Conservation (phyloP, 371 early-diverging fungal genomes). For the Neoconidiobolus thromboides region DNA sequence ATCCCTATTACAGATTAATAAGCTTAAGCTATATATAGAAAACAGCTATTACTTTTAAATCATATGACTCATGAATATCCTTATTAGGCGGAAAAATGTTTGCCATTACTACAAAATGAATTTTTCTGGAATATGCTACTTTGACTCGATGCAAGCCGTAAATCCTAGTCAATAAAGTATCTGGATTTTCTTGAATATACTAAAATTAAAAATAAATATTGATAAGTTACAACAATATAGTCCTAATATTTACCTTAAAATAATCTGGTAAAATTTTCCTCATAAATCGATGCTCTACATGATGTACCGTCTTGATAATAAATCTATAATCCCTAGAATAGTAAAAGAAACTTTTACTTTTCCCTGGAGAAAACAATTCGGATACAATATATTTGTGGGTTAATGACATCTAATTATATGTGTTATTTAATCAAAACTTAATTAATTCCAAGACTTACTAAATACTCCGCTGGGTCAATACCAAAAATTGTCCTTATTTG, state of each 20-base stretch:
- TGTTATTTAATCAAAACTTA: neutral
- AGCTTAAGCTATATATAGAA: neutral
- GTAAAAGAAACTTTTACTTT: constrained; percentile 91
- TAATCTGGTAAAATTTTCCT: constrained; percentile 66
- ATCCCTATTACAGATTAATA: constrained; percentile 26
- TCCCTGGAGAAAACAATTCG: constrained; percentile 88
- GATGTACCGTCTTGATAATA: constrained; percentile 94
- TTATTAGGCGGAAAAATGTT: constrained; percentile 91
- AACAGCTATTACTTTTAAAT: constrained; percentile 47
- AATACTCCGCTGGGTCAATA: constrained; percentile 85
- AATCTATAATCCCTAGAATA: constrained; percentile 91
- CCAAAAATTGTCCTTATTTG: constrained; percentile 67
- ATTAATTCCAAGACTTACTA: constrained; percentile 28
- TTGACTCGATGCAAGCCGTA: constrained; percentile 93
- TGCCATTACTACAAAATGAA: constrained; percentile 97
- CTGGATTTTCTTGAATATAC: constrained; percentile 78
- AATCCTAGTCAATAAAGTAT: constrained; percentile 81
- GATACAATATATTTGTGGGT: constrained; percentile 91
- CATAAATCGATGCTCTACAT: constrained; percentile 83
- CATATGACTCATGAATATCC: constrained; percentile 89
- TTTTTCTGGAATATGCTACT: constrained; percentile 72
- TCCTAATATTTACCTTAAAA: constrained; percentile 29
- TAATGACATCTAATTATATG: constrained; percentile 43
- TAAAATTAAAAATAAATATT: constrained; percentile 11
- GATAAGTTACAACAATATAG: neutral